A percentile compares a stretch with the other conserved stretches of the same genome.
Conservation (phyloP, 1,284 basidiomycete species). For the Puccinia sorghi region DNA sequence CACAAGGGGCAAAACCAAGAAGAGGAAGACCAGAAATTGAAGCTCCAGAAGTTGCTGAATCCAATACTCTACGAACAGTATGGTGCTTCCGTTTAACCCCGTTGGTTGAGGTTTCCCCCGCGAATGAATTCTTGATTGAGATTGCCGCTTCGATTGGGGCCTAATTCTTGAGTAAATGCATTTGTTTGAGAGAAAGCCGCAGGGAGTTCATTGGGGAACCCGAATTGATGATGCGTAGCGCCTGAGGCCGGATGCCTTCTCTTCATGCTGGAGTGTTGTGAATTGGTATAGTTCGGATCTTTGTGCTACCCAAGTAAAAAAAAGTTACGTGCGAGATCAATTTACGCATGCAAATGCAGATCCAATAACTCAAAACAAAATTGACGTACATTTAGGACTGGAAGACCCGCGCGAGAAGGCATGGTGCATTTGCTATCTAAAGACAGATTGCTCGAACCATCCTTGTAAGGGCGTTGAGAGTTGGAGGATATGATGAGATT, state of each 20-base stretch:
- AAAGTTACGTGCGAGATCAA: constrained; percentile 1
- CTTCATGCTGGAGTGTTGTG: constrained; percentile 4
- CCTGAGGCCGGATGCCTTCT: constrained; percentile 7
- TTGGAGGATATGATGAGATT: background rate
- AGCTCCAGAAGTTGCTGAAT: constrained; percentile 2
- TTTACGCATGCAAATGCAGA: background rate
- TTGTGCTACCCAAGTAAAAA: constrained; percentile 25
- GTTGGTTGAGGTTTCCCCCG: background rate
- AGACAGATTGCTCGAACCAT: constrained; percentile 1
- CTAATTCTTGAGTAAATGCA: background rate
- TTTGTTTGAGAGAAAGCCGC: constrained; percentile 7
- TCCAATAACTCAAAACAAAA: constrained; percentile 14
- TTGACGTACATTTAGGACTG: constrained; percentile 23
- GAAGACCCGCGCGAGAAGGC: constrained; percentile 2
- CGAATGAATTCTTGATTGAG: constrained; percentile 8
- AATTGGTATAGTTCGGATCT: constrained; percentile 1
- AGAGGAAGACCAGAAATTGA: constrained; percentile 35
- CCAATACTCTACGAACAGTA: background rate
- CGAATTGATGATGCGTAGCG: background rate
- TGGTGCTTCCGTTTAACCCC: constrained; percentile 42
- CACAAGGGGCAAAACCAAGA: constrained; percentile 42
- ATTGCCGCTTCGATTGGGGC: background rate
- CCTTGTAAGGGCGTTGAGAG: constrained; percentile 25
- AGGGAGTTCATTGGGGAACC: constrained; percentile 6
- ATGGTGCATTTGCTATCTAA: constrained; percentile 10